Conservation (phyloP, 202 grass and related monocot genomes). For the Carex sylvatica region DNA sequence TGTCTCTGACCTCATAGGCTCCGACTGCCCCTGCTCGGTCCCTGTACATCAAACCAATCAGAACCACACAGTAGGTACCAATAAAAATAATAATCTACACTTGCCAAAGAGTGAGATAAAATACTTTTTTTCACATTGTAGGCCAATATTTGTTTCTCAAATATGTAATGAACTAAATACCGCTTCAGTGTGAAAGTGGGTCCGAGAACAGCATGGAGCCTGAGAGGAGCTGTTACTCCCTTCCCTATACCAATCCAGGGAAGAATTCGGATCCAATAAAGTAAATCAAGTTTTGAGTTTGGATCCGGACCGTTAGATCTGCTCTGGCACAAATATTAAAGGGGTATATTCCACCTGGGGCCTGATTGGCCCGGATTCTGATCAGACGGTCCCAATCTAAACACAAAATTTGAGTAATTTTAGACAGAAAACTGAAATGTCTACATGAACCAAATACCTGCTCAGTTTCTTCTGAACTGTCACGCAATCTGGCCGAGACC, state of each 20-base stretch:
- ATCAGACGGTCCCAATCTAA: no score
- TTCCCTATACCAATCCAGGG: no score
- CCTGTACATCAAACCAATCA: conserved; percentile 5
- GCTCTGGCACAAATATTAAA: no score
- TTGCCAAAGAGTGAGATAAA: background rate
- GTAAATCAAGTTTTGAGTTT: no score
- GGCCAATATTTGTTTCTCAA: background rate
- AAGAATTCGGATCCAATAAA: no score
- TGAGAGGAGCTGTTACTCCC: no score
- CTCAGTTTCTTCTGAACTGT: conserved; percentile 91
- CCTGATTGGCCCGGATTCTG: no score
- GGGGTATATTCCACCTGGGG: no score
- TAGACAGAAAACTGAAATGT: background rate
- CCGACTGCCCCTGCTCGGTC: conserved; percentile 35
- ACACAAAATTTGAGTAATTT: no score
- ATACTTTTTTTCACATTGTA: background rate
- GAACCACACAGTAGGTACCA: background rate
- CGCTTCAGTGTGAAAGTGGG: background rate
- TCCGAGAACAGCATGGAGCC: no score
- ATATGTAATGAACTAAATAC: background rate
- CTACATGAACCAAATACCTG: conserved; percentile 23
- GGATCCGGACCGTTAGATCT: no score
- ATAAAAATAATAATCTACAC: background rate
- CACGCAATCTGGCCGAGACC: conserved; percentile 80
- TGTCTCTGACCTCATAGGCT: conserved; percentile 86